Base-by-base conservation (phyloP, 1,284 basidiomycete species). In the Trichosporon faecale region DNA sequence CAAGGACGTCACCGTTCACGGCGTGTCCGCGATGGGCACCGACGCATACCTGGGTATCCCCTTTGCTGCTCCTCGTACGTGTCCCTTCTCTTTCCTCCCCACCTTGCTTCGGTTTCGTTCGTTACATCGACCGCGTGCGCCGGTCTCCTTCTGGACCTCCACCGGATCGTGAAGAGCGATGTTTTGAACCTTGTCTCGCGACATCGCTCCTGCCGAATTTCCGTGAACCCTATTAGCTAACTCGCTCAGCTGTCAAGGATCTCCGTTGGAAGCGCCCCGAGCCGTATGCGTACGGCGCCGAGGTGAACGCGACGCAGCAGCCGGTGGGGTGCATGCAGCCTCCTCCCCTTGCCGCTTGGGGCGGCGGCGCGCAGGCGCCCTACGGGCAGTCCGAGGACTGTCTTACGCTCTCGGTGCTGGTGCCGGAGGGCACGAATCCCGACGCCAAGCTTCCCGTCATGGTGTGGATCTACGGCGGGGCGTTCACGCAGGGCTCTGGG, bases 231-330 rank as follows among this genome's bases (percentile, higher is more conserved):
- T 40, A 40, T 40, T 40, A 18, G 18, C 23, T 37, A 9, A 27
- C 64, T n/a, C 11, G 35, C 25, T 6, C 23, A 71, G 70, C 52
- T 16, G 25, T 65, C 11, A 63, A 52, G 2, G 61, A 33, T 1
- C 37, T 16, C 6, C 81, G 88, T 2, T 87, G 89, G 75, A 80
- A 70, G 9, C 61, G 73, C 18, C 81, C 82, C 8, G 57, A 75
- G 29, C 60, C 66, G 3, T 40, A 66, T 31, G 46, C 66, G 9
- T 78, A 79, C 70, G 76, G 74, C 18, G 67, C 75, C 31, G 71
- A 76, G 23, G 70, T 81, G 66, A 69, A 73, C 31, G 80, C 79
- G 0, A 75, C 75, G 11, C 65, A 33, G 18, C 70, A 70, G 16
- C 72, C 77, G 21, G 74, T 75, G 2, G 77, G 76, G 6, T 83